Conservation (phyloP, 2,329 filamentous ascomycete species). For the Plenodomus biglobosus region DNA sequence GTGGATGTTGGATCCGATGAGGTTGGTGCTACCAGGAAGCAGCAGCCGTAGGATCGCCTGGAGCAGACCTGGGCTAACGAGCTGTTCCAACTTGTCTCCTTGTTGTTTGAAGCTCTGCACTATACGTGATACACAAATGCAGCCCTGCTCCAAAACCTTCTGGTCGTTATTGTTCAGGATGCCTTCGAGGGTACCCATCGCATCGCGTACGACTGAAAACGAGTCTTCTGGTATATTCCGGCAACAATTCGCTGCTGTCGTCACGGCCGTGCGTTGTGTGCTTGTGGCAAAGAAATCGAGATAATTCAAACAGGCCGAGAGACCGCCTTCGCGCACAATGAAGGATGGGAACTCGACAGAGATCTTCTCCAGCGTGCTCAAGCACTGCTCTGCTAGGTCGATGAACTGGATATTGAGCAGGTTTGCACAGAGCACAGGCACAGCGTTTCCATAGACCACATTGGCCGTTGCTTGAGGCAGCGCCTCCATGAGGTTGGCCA, state of each 20-base stretch:
- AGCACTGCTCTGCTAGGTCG: slow-evolving; percentile 91
- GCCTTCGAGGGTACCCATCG: slow-evolving; percentile 92
- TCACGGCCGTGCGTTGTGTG: slow-evolving; percentile 94
- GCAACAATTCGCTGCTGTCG: slow-evolving; percentile 96
- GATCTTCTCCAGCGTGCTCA: slow-evolving; percentile 97
- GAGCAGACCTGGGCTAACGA: slow-evolving; percentile 85
- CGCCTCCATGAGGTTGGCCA: slow-evolving; percentile 98
- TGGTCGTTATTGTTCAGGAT: slow-evolving; percentile 92
- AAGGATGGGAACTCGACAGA: slow-evolving; percentile 92
- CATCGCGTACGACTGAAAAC: slow-evolving; percentile 86
- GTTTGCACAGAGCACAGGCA: slow-evolving; percentile 92
- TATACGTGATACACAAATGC: slow-evolving; percentile 90
- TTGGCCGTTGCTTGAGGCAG: slow-evolving; percentile 89
- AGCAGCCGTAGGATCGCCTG: slow-evolving; percentile 82
- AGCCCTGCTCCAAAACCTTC: slow-evolving; percentile 94
- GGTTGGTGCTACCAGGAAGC: slow-evolving; percentile 89
- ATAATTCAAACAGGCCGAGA: slow-evolving; percentile 94
- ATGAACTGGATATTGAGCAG: slow-evolving; percentile 95
- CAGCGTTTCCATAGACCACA: slow-evolving; percentile 95
- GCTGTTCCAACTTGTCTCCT: slow-evolving; percentile 82
- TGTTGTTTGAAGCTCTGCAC: slow-evolving; percentile 96
- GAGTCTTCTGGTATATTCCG: slow-evolving; percentile 94
- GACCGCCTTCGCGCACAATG: slow-evolving; percentile 91
- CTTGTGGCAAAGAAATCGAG: slow-evolving; percentile 97
- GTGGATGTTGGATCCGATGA: slow-evolving; percentile 91